phyloP scores from a whole-genome alignment of 2,329 filamentous ascomycete genomes.

The Aureobasidium zeae region DNA sequence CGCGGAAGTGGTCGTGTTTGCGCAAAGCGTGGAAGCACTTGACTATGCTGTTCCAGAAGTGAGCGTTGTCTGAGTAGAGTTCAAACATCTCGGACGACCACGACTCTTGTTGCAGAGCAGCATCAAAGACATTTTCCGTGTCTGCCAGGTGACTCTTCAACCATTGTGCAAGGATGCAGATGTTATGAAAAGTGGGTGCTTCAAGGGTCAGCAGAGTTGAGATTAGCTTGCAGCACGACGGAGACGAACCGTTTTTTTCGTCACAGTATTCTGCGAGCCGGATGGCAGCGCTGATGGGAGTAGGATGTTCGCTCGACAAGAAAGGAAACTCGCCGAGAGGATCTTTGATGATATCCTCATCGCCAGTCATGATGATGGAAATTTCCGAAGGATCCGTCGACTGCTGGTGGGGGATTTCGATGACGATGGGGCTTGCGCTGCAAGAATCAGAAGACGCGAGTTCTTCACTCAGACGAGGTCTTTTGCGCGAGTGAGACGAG shows the following conservation, averaged over 20 bases:
- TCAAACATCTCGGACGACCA: background rate
- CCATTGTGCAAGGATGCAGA: constrained; percentile 16
- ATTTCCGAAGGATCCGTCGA: background rate
- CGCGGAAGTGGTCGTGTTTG: no score
- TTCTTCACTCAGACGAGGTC: constrained; percentile 35
- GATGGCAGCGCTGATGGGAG: background rate
- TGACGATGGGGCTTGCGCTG: constrained; percentile 21
- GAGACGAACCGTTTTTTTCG: background rate
- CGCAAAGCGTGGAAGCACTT: background rate
- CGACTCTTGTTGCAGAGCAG: constrained; percentile 17
- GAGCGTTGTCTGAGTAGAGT: constrained; percentile 15
- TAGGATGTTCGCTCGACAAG: background rate
- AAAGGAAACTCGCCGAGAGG: background rate
- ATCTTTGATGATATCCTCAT: constrained; percentile 14
- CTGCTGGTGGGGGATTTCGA: constrained; percentile 25
- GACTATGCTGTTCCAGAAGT: constrained; percentile 20
- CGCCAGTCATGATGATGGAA: constrained; percentile 22
- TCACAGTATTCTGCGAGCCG: background rate
- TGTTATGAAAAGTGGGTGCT: background rate
- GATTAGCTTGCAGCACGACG: no score
- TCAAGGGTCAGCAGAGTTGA: background rate
- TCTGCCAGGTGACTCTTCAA: constrained; percentile 18
- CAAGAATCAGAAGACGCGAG: constrained; percentile 15
- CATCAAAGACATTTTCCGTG: constrained; percentile 20
- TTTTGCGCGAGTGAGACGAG: constrained; percentile 38